Conservation (phyloP, 805 yeast genomes). For the Zygotorulaspora florentina region DNA sequence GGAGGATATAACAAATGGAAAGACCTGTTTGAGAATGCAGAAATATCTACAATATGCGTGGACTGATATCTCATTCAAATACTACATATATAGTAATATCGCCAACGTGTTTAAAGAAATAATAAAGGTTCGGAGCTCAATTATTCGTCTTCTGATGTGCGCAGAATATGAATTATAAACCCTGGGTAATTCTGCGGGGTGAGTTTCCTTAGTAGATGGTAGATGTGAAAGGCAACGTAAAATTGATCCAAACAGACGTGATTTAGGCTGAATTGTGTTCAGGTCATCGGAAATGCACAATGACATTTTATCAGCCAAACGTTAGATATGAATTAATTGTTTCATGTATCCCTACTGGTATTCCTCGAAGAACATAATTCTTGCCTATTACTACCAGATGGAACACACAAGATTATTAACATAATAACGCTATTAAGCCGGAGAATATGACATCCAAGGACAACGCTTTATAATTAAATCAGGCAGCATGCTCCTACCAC, state of each 20-base stretch:
- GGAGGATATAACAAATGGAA: slow-evolving; percentile 1
- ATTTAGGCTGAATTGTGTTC: neutral
- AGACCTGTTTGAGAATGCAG: slow-evolving; percentile 1
- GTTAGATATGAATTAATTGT: neutral
- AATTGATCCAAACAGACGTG: neutral
- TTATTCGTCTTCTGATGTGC: neutral
- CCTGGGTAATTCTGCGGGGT: neutral
- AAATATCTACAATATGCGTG: neutral
- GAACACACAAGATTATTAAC: neutral
- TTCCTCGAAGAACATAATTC: neutral
- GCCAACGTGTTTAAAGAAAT: neutral
- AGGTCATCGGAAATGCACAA: neutral
- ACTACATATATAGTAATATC: neutral
- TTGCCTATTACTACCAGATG: neutral
- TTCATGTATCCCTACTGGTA: neutral
- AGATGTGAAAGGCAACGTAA: neutral
- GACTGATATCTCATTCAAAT: neutral
- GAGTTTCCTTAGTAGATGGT: neutral
- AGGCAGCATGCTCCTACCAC: neutral
- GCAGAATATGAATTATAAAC: neutral
- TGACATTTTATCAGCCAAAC: neutral
- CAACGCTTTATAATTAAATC: neutral
- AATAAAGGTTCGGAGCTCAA: neutral
- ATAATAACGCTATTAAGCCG: neutral
- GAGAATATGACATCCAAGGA: neutral